Conservation (phyloP, 768 basidiomycete genomes). For the Lactarius evosmus region DNA sequence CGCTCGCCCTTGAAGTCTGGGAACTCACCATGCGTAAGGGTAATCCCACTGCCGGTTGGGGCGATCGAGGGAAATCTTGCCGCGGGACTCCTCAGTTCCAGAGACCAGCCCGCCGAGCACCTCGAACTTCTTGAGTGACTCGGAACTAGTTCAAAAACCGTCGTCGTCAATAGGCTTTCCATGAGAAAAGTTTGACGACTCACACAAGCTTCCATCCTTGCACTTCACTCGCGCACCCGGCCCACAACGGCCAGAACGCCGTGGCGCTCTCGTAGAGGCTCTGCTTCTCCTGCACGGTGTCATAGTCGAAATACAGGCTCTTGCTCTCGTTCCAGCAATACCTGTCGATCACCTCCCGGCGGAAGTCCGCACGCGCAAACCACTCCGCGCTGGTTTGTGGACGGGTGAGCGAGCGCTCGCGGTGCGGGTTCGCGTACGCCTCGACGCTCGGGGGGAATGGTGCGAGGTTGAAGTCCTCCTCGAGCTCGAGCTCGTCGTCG, state of each 20-base stretch:
- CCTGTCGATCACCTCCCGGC: constrained; percentile 84
- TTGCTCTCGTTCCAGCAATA: constrained; percentile 97
- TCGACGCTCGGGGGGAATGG: constrained; percentile 86
- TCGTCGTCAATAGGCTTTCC: constrained; percentile 12
- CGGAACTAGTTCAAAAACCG: constrained; percentile 47
- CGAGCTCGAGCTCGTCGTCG: constrained; percentile 85
- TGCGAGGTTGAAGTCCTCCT: constrained; percentile 86
- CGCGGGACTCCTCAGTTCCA: constrained; percentile 94
- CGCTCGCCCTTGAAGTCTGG: neutral
- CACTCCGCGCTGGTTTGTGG: constrained; percentile 82
- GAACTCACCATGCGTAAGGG: constrained; percentile 71
- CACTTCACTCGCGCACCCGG: constrained; percentile 93
- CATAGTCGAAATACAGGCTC: constrained; percentile 94
- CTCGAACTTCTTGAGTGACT: constrained; percentile 93
- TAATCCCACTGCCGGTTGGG: constrained; percentile 99
- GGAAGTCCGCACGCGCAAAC: constrained; percentile 85
- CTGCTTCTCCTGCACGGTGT: constrained; percentile 87
- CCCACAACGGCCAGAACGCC: constrained; percentile 94
- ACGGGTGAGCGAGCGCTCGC: constrained; percentile 57
- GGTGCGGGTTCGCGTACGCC: constrained; percentile 58
- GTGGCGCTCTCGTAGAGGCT: constrained; percentile 97
- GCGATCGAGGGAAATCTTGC: constrained; percentile 91
- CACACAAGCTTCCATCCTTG: constrained; percentile 93
- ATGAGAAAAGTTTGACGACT: constrained; percentile 35
- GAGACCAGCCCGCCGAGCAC: constrained; percentile 93